Evolutionary conservation across 371 early-diverging fungal species (phyloP).

Genomic region (Rhizopus delemar): DNA sequence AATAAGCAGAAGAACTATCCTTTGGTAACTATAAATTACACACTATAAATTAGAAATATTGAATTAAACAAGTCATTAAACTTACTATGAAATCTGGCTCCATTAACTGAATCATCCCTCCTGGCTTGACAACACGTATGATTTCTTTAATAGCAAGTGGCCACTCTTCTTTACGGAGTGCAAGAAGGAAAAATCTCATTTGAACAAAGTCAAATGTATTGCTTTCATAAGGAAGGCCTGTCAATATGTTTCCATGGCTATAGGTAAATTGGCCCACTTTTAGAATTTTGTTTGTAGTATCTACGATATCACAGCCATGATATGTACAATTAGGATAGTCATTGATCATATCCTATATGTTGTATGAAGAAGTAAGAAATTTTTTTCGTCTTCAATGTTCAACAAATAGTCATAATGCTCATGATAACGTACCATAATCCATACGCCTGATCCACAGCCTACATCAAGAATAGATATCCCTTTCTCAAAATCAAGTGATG

Average conservation of each 20-base stretch:
- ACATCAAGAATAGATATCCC: slow-evolving; percentile 41
- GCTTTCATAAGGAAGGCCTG: slow-evolving; percentile 16
- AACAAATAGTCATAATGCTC: too few relatives aligned
- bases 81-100: not conserved
- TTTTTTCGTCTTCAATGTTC: not conserved
- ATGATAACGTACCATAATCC: slow-evolving; percentile 44
- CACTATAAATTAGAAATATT: too few relatives aligned
- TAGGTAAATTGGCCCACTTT: slow-evolving; percentile 18
- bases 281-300: slow-evolving; percentile 28
- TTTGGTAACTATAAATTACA: too few relatives aligned
- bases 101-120: slow-evolving; percentile 28
- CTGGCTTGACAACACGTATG: slow-evolving; percentile 25
- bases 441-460: slow-evolving; percentile 58
- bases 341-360: slow-evolving; percentile 6
- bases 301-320: slow-evolving; percentile 28
- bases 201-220: slow-evolving; percentile 31
- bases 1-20: too few relatives aligned
- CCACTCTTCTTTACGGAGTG: slow-evolving; percentile 25
- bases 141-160: slow-evolving; percentile 19
- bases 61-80: too few relatives aligned
- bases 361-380: not conserved
- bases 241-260: slow-evolving; percentile 13
- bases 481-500: not conserved
- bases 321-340: slow-evolving; percentile 37
- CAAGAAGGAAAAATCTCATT: slow-evolving; percentile 24